Conservation (phyloP, 2,329 filamentous ascomycete species). For the Hymenoscyphus scutula region DNA sequence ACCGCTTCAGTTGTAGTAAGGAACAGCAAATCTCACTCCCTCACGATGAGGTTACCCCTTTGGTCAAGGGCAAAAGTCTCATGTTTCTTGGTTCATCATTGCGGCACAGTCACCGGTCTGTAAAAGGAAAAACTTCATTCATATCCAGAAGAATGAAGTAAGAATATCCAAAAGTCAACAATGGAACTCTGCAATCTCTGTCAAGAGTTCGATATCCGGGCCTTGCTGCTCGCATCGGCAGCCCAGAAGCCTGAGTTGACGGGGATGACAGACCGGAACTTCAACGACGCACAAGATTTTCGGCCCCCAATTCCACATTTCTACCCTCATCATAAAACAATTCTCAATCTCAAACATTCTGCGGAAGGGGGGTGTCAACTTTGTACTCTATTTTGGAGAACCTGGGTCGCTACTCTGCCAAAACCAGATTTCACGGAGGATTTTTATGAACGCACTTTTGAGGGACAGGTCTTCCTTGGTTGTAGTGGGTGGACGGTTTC, state of each 20-base stretch:
- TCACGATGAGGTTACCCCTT: too few species aligned
- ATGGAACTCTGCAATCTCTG: conserved; percentile 18
- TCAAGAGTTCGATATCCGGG: conserved; percentile 20
- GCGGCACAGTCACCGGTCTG: too few species aligned
- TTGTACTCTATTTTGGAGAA: conserved; percentile 20
- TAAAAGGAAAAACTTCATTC: too few species aligned
- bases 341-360: conserved; percentile 15
- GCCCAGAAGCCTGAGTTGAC: conserved; percentile 15
- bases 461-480: conserved; percentile 21
- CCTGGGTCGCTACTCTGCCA: conserved; percentile 17
- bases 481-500: conserved; percentile 21
- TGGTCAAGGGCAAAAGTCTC: too few species aligned
- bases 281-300: conserved; percentile 19
- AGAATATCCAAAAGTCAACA: not conserved
- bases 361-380: conserved; percentile 18
- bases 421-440: conserved; percentile 19
- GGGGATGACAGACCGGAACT: conserved; percentile 13
- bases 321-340: conserved; percentile 13
- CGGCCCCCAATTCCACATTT: conserved; percentile 19
- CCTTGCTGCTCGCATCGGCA: conserved; percentile 17
- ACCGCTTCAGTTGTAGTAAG: too few species aligned
- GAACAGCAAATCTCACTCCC: too few species aligned
- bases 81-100: too few species aligned
- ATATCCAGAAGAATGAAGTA: not conserved
- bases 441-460: conserved; percentile 17